Evolutionary conservation across 768 basidiomycete species (phyloP), one percentile per base, ranked within the genome.

Genomic region (Boletus pseudopeckii): DNA sequence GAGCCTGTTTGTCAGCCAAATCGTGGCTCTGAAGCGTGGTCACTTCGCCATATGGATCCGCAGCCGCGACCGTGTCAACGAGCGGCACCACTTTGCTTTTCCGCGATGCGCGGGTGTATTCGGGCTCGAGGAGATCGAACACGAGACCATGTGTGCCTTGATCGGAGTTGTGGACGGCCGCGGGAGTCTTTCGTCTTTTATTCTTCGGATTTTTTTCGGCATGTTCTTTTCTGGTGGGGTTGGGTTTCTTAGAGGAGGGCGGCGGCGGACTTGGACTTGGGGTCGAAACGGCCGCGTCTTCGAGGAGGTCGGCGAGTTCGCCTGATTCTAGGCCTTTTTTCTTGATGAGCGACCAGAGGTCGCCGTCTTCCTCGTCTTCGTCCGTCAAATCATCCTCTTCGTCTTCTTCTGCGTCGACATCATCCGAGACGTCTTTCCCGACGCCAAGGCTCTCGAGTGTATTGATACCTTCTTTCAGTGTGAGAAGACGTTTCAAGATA

Each of bases 401-500:
- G 33, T 55, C 63, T 45, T 64, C 73, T 30, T 62, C 66, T 26
- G 70, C 78, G 5, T 73, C 70, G 7, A 76, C 76, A 2, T 77
- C 75, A 4, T 77, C 77, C 41, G 71, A 71, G 36, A 75, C 77
- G 17, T 80, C 78, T 39, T 77, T 73, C 11, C 77, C 77, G 55
- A 96, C 85, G 67, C 89, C 88, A n/a, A 96, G 79, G 45, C 85
- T 86, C 71, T 97, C 94, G 46, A 98, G 79, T 13, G 84, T 89
- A 26, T 80, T 70, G 17, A 98, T 76, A 1, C 85, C 83, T 67
- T 92, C 84, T 71, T 96, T 96, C 43, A 98, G 80, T 14, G 83
- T 79, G 30, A 96, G 75, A 4, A 98, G 79, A 10, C 93, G 87
- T 30, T 75, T 72, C 53, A 92, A 77, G 60, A 93, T 84, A 5